Conservation (phyloP, 2,329 filamentous ascomycete species). For the Ascochyta lentis region DNA sequence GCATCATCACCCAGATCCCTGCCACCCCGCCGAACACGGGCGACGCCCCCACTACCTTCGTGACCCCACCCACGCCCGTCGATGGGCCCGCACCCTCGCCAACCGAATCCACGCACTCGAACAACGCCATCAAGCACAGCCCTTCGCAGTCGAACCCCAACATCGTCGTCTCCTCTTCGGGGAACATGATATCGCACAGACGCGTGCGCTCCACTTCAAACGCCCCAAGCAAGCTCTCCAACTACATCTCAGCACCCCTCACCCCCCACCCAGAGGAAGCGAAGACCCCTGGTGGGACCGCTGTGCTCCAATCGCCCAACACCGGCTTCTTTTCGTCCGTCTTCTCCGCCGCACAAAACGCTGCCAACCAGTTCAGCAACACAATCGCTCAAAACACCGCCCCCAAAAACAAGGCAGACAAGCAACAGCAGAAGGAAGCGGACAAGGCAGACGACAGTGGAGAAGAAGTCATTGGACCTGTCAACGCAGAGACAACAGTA, state of each 20-base stretch:
- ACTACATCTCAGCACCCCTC: slow-evolving; percentile 68
- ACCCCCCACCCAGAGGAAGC: slow-evolving; percentile 77
- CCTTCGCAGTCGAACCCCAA: slow-evolving; percentile 51
- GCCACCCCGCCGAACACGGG: slow-evolving; percentile 52
- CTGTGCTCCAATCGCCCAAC: slow-evolving; percentile 53
- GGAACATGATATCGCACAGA: slow-evolving; percentile 77
- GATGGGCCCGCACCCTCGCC: slow-evolving; percentile 51
- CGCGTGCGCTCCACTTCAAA: slow-evolving; percentile 64
- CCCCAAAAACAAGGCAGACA: slow-evolving; percentile 49
- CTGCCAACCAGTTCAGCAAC: slow-evolving; percentile 75
- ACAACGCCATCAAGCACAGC: slow-evolving; percentile 31
- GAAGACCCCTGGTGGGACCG: slow-evolving; percentile 64
- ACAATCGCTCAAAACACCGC: slow-evolving; percentile 72
- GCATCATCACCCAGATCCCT: slow-evolving; percentile 50
- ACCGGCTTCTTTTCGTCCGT: slow-evolving; percentile 88
- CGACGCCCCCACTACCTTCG: slow-evolving; percentile 61
- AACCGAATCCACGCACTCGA: slow-evolving; percentile 35
- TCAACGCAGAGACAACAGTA: slow-evolving; percentile 31
- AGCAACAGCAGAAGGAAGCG: slow-evolving; percentile 29
- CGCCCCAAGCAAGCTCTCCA: slow-evolving; percentile 85
- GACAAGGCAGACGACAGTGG: slow-evolving; percentile 40
- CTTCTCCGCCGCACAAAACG: slow-evolving; percentile 91
- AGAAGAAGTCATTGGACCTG: slow-evolving; percentile 52
- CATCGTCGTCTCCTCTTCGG: slow-evolving; percentile 68
- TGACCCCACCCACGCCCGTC: slow-evolving; percentile 70